Evolutionary conservation across 371 early-diverging fungal genomes (phyloP), one percentile per base, ranked within the genome.

Genomic region (Mortierella sp.): DNA sequence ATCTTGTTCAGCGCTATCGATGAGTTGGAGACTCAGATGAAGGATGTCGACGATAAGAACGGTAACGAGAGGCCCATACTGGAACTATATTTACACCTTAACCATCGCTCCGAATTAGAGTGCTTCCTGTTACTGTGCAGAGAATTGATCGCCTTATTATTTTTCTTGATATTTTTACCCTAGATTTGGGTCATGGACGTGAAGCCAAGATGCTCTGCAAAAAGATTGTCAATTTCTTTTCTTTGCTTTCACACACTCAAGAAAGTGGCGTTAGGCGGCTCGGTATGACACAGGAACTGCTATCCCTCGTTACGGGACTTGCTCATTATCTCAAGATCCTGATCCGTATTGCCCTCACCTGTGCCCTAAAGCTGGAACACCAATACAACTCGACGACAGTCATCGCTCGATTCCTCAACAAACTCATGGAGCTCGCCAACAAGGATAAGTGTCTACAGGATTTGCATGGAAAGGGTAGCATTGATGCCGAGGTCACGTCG

Each of bases 151-250:
- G 58, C 50, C 34, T 65, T 28, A 57, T 71, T n/a, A n/a, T n/a
- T n/a, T 78, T 57, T 26, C 26, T 34, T 65, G 34, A 34, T 68
- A 48, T 76, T 52, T 28, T 60, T 19, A 28, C 48, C 57, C 55
- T 81, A 91, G 94, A 93, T n/a, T 83, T 96, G 31, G 90, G 91
- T 70, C 95, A 96, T 79, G 94, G 93, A 50, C 91, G 95, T 63
- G 98, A 99, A 88, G 96, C 99, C 42, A 96, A 95, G 85, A 92
- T 97, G 90, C 92, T 99, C 42, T 96, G 97, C 88, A 97, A 96
- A 79, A 95, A 95, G 84, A 95, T 98, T 42, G 95, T 97, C 78
- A 95, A 94, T 78, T 98, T 98, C 88, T 98, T 99, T 88, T 94
- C 97, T 0, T 87, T 98, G 16, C 90, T 99, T 52, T 95, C 97